Conservation (phyloP, 768 basidiomycete species). For the Coprinellus aureogranulatus region DNA sequence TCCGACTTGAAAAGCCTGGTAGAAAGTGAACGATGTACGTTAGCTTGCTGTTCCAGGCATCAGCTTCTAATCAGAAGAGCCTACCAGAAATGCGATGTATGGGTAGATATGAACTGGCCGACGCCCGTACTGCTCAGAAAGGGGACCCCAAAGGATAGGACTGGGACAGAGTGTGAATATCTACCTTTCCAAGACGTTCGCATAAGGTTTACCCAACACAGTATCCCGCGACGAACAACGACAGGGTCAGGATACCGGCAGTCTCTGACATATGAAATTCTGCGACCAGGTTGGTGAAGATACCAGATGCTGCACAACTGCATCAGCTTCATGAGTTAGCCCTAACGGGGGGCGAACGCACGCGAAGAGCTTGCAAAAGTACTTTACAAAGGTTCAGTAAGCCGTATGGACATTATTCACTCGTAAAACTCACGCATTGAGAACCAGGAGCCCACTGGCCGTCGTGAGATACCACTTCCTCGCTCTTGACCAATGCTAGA, state of each 20-base stretch:
- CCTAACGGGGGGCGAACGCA: slow-evolving; percentile 17
- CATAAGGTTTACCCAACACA: slow-evolving; percentile 44
- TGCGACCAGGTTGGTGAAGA: slow-evolving; percentile 41
- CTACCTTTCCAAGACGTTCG: no score
- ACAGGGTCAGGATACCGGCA: slow-evolving; percentile 53
- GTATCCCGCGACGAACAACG: slow-evolving; percentile 69
- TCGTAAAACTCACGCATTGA: slow-evolving; percentile 46
- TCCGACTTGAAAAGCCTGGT: slow-evolving; percentile 59
- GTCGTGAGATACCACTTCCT: slow-evolving; percentile 54
- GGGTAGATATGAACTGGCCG: slow-evolving; percentile 54
- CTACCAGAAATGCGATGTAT: slow-evolving; percentile 54
- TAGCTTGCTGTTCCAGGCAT: background rate
- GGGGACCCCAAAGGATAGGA: slow-evolving; percentile 57
- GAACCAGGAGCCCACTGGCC: slow-evolving; percentile 46
- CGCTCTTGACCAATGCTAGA: slow-evolving; percentile 48
- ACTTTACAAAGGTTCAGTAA: slow-evolving; percentile 26
- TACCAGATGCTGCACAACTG: slow-evolving; percentile 38
- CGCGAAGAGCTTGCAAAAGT: slow-evolving; percentile 64
- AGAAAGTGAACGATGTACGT: background rate
- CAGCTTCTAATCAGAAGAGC: slow-evolving; percentile 12
- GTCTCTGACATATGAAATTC: slow-evolving; percentile 51
- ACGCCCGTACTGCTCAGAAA: slow-evolving; percentile 59
- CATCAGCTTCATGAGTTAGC: background rate
- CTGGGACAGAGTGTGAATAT: slow-evolving; percentile 13
- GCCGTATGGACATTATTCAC: background rate